Evolutionary conservation across 345 rosid species (phyloP).

Genomic region (Hibiscus syriacus): DNA sequence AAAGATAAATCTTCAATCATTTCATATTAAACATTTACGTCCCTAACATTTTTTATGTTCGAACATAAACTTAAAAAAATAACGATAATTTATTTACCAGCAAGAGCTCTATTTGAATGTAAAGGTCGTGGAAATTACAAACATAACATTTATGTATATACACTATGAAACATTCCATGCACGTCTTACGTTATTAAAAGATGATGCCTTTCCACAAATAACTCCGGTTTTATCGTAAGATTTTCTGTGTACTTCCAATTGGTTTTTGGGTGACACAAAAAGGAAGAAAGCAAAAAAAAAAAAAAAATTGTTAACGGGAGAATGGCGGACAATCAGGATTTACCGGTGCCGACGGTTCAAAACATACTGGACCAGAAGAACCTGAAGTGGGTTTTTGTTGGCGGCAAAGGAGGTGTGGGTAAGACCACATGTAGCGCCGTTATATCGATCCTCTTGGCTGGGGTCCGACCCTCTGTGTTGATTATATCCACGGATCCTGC

Average conservation of each 20-base stretch:
- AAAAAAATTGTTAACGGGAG: background rate
- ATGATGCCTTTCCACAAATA: background rate
- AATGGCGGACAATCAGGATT: slow-evolving; percentile 16
- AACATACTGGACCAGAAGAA: slow-evolving; percentile 78
- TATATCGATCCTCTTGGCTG: slow-evolving; percentile 64
- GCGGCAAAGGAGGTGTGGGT: slow-evolving; percentile 98
- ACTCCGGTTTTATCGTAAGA: background rate
- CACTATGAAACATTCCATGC: too few relatives aligned
- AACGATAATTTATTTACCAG: too few relatives aligned
- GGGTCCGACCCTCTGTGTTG: slow-evolving; percentile 81
- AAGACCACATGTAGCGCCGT: slow-evolving; percentile 97
- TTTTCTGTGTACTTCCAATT: background rate
- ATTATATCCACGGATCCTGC: slow-evolving; percentile 99
- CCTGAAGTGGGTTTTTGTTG: slow-evolving; percentile 97
- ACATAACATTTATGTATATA: too few relatives aligned
- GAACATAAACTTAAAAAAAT: too few relatives aligned
- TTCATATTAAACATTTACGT: too few relatives aligned
- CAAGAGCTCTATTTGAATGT: too few relatives aligned
- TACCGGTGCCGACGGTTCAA: slow-evolving; percentile 60
- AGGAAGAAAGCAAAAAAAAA: background rate
- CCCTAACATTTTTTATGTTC: too few relatives aligned
- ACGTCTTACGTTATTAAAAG: too few relatives aligned
- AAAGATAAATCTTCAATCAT: too few relatives aligned
- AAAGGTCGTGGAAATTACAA: too few relatives aligned
- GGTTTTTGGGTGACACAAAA: background rate